Evolutionary conservation across 768 basidiomycete genomes (phyloP).

Genomic region (Agrocybe pediades): DNA sequence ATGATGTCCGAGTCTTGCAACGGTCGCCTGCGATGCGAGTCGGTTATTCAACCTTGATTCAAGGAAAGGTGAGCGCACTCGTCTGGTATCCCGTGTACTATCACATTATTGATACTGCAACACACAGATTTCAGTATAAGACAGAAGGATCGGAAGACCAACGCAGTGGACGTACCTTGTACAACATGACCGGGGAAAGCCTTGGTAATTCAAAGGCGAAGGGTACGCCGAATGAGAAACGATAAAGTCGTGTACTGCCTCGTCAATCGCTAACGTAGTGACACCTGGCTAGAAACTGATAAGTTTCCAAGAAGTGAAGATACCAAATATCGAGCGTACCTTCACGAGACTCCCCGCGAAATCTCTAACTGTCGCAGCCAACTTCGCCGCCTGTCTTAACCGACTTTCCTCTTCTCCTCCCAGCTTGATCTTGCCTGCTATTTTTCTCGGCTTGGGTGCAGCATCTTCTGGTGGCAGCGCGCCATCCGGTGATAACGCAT

Average conservation of each 20-base stretch:
- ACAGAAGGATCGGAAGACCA: not conserved
- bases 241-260: conserved; percentile 71
- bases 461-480: conserved; percentile 8
- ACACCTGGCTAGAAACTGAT: conserved; percentile 51
- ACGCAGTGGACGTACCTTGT: conserved; percentile 51
- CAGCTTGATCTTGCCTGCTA: conserved; percentile 41
- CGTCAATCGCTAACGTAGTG: conserved; percentile 79
- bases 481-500: conserved; percentile 34
- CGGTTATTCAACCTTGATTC: not conserved
- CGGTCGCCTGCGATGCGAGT: conserved; percentile 54
- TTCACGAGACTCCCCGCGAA: conserved; percentile 56
- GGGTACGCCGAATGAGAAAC: conserved; percentile 76
- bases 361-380: conserved; percentile 59
- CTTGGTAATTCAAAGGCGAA: conserved; percentile 77
- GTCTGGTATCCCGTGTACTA: conserved; percentile 90
- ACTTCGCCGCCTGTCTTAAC: conserved; percentile 52
- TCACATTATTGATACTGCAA: conserved; percentile 83
- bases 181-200: conserved; percentile 78
- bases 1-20: conserved; percentile 84
- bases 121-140: conserved; percentile 42
- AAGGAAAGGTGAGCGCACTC: conserved; percentile 48
- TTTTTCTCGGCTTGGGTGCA: not conserved
- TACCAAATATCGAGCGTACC: conserved; percentile 32
- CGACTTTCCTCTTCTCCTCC: conserved; percentile 53
- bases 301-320: not conserved